phyloP scores from a whole-genome alignment of 1,139 yeast genomes.

The Yarrowia galli region DNA sequence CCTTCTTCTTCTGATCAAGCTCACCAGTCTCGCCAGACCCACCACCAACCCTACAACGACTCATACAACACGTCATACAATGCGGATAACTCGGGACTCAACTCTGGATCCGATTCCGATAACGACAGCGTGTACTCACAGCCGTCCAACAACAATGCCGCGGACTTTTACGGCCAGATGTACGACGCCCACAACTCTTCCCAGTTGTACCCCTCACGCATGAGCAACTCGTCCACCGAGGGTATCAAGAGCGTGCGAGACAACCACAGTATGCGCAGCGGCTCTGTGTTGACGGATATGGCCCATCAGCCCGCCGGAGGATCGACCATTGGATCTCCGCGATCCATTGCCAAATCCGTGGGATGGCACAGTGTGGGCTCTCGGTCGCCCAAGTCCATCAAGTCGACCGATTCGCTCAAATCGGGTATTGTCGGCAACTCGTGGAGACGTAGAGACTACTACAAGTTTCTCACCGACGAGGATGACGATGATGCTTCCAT shows the following conservation, averaged over 20 bases:
- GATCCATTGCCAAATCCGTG: conserved; percentile 25
- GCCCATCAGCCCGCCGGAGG: conserved; percentile 14
- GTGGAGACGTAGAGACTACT: conserved; percentile 22
- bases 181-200: conserved; percentile 26
- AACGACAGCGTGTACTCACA: conserved; percentile 24
- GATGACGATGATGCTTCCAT: background rate
- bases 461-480: conserved; percentile 29
- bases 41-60: background rate
- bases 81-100: background rate
- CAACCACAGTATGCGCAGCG: conserved; percentile 34
- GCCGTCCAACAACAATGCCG: conserved; percentile 5
- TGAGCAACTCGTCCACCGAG: conserved; percentile 32
- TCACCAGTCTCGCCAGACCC: background rate
- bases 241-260: conserved; percentile 33
- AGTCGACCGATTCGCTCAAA: conserved; percentile 25
- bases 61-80: background rate
- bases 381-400: conserved; percentile 26
- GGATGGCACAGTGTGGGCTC: conserved; percentile 32
- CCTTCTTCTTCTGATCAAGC: no score
- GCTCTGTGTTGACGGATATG: conserved; percentile 22
- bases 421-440: conserved; percentile 29
- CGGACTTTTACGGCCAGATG: conserved; percentile 24
- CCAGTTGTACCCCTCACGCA: conserved; percentile 25
- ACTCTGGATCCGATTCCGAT: background rate
- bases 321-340: conserved; percentile 23